Percentiles rank a stretch among this genome's conserved stretches.
phyloP scores from a whole-genome alignment of 257 asterid species.

The Salvia miltiorrhiza region DNA sequence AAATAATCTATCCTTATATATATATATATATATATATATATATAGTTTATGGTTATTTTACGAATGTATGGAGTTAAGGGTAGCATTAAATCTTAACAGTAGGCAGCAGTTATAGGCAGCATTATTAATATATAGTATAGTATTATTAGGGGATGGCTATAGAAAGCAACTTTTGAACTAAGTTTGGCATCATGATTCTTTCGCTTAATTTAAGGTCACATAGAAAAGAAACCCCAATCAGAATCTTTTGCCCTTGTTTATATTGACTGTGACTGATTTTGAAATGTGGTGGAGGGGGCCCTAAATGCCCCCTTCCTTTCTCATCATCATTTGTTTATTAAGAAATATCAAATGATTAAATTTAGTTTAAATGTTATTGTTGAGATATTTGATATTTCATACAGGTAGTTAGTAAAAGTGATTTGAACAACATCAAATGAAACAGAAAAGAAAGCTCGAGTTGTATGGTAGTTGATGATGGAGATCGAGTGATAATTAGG shows the following conservation, averaged over 20 bases:
- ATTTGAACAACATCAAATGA: background rate
- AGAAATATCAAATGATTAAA: background rate
- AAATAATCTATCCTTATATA: too few relatives aligned
- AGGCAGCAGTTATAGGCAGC: conserved; percentile 25
- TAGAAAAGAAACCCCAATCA: background rate
- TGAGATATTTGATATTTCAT: background rate
- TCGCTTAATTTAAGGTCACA: conserved; percentile 30
- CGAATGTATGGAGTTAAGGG: background rate
- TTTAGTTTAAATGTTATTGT: background rate
- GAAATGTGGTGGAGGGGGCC: background rate
- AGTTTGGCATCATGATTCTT: conserved; percentile 24
- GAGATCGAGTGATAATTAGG: background rate
- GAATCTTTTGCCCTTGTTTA: conserved; percentile 17
- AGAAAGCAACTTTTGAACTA: conserved; percentile 34
- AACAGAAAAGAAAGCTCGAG: background rate
- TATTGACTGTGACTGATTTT: conserved; percentile 17
- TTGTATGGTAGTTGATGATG: background rate
- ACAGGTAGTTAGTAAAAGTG: background rate
- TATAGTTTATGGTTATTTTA: background rate
- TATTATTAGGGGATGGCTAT: conserved; percentile 14
- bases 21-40: background rate
- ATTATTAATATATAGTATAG: background rate
- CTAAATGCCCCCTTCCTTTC: conserved; percentile 1
- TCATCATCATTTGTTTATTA: background rate
- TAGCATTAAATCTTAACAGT: background rate